Percentiles rank a stretch among this genome's conserved stretches.
Conservation (phyloP, 106 monocot species). For the Allium fistulosum region DNA sequence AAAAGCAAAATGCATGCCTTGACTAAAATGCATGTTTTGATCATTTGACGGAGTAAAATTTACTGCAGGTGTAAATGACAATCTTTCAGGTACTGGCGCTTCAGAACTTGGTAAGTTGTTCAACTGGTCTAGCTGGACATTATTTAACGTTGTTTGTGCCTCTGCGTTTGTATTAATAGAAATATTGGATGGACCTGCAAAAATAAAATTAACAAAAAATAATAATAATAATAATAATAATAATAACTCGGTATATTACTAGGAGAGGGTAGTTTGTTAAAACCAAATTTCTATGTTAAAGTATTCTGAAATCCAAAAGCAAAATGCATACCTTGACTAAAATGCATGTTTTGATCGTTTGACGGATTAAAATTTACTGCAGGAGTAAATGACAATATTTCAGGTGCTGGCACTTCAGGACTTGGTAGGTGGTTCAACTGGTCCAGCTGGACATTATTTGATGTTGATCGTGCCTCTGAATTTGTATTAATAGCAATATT, state of each 20-base stretch:
- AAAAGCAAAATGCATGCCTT: conserved; percentile 1
- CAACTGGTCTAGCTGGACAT: conserved; percentile 16
- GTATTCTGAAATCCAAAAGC: no score
- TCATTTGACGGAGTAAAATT: conserved; percentile 30
- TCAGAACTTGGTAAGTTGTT: conserved; percentile 48
- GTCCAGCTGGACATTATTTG: no score
- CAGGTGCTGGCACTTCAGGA: no score
- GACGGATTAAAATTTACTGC: no score
- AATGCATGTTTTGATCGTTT: neutral
- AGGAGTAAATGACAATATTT: no score
- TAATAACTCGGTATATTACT: no score
- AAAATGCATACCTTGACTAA: conserved; percentile 5
- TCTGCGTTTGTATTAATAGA: neutral
- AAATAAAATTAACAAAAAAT: conserved; percentile 9
- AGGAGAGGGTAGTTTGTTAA: no score
- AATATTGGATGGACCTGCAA: conserved; percentile 3
- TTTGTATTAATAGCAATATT: no score
- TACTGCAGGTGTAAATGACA: conserved; percentile 41
- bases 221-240: no score
- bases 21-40: conserved; percentile 25
- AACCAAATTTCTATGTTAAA: no score
- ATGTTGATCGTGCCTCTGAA: no score
- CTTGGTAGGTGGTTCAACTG: no score
- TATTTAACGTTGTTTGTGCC: conserved; percentile 13
- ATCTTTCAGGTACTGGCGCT: conserved; percentile 75